Base-by-base conservation (phyloP, 768 basidiomycete genomes). In the Termitomyces titanicus region DNA sequence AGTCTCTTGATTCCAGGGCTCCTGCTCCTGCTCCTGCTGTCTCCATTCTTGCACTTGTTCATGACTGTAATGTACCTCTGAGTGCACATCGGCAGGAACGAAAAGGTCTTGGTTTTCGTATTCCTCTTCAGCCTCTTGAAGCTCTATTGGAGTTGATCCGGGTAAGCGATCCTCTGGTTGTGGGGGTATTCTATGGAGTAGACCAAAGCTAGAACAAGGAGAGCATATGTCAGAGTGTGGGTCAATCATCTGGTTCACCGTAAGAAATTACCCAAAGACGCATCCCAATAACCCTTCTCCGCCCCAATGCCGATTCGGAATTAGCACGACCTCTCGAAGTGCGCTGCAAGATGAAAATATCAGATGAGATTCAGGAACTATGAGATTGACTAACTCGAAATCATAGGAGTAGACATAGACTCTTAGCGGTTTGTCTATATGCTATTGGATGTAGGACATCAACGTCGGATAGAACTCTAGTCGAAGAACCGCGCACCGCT, bases 381-480 rank as follows among this genome's bases (percentile, higher is more conserved):
- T 13, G 37, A 34, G 39, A 54, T 47, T 22, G 54, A 77, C 92
- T 50, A 71, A 95, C 94, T 97, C 93, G 68, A 97, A 94, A 70
- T 98, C 96, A 60, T 92, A 86, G 13, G 94, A 97, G 71, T 98
- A 99, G 6, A 99, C 95, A 65, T 95, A 98, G 25, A 98, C 88
- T 24, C 94, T 80, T 25, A 98, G 70, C 9, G 96, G 93, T 70
- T 94, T 94, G 63, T 98, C 95, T 47, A 94, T 80, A 70, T 98
- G 94, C 92, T 97, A 55, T 29, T 12, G 11, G 11, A 31, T 12
- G 22, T 20, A 31, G 17, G 46, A 49, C 42, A 60, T 59, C 31
- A 35, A 54, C 40, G 31, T 35, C 34, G 3, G 25, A 34, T 15
- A 11, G 7, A 31, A 42, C n/a, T 35, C 42, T 39, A 49, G 37